Conservation (phyloP, 352 stramenopile species). For the Pythium aquatile region DNA sequence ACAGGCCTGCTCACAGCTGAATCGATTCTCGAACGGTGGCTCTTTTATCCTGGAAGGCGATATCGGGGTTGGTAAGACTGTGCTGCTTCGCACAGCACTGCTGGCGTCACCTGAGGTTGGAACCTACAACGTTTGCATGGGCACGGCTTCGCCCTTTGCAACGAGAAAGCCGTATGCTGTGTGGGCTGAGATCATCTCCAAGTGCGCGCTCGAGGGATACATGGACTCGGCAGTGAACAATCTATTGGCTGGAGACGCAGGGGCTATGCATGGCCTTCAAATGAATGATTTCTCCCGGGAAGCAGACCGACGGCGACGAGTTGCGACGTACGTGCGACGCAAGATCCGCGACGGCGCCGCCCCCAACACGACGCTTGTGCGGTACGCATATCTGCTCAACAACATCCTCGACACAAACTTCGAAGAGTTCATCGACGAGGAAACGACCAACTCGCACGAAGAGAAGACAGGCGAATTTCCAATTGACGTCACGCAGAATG, state of each 20-base stretch:
- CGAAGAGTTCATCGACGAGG: slow-evolving; percentile 41
- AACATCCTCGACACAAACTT: slow-evolving; percentile 71
- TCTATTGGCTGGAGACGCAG: slow-evolving; percentile 1
- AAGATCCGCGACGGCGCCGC: slow-evolving; percentile 66
- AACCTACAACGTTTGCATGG: slow-evolving; percentile 58
- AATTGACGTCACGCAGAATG: not conserved
- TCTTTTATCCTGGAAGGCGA: slow-evolving; percentile 81
- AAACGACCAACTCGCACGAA: slow-evolving; percentile 1
- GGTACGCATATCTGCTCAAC: slow-evolving; percentile 60
- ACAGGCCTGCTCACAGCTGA: slow-evolving; percentile 66
- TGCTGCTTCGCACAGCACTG: slow-evolving; percentile 66
- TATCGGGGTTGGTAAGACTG: slow-evolving; percentile 82
- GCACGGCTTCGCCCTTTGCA: slow-evolving; percentile 70
- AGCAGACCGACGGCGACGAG: slow-evolving; percentile 42
- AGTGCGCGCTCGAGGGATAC: slow-evolving; percentile 45
- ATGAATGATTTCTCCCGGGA: slow-evolving; percentile 31
- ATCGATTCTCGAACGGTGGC: slow-evolving; percentile 58
- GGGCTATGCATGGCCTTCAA: slow-evolving; percentile 15
- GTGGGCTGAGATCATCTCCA: slow-evolving; percentile 77
- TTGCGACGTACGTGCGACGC: slow-evolving; percentile 57
- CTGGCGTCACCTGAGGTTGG: slow-evolving; percentile 39
- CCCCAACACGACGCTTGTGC: slow-evolving; percentile 66
- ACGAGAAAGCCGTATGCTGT: slow-evolving; percentile 79
- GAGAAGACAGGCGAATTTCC: not conserved
- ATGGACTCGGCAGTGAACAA: slow-evolving; percentile 9